These are phyloP conservation scores for Alnus rubra DNA, from an alignment of 306 rosid genomes.

Conservation along the genomic window DNA sequence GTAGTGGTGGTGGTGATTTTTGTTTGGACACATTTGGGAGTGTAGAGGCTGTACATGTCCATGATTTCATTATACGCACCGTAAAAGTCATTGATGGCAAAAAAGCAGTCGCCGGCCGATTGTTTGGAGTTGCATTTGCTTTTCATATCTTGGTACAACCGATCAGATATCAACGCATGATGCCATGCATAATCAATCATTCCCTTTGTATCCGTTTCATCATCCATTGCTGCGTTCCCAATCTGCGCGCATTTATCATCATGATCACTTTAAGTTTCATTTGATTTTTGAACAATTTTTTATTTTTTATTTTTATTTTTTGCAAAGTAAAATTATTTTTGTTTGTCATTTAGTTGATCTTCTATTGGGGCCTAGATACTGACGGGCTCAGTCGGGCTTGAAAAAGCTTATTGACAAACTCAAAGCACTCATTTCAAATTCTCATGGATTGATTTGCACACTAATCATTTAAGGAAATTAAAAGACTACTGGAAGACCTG, in stretches of 20 bases:
- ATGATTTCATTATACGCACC: constrained; percentile 29
- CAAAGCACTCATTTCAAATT: no score
- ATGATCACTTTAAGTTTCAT: no score
- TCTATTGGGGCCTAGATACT: no score
- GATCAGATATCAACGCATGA: constrained; percentile 57
- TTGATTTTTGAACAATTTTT: no score
- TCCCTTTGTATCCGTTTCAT: constrained; percentile 55
- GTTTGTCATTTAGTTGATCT: no score
- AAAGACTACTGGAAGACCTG: no score
- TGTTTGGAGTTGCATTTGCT: constrained; percentile 35
- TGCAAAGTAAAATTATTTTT: no score
- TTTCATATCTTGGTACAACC: constrained; percentile 36
- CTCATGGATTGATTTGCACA: no score
- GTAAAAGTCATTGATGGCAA: constrained; percentile 32
- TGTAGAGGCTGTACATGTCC: constrained; percentile 59
- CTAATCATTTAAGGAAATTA: no score
- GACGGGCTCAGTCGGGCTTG: no score
- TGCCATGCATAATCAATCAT: constrained; percentile 64
- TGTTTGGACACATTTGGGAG: constrained; percentile 36
- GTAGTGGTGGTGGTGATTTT: background rate
- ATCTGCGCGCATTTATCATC: constrained; percentile 23
- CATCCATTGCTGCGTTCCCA: constrained; percentile 54
- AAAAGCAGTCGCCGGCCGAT: constrained; percentile 26
- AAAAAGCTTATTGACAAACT: no score
- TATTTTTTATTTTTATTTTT: no score